Conservation (phyloP, 2,329 filamentous ascomycete genomes). For the Trichoderma brevicompactum region DNA sequence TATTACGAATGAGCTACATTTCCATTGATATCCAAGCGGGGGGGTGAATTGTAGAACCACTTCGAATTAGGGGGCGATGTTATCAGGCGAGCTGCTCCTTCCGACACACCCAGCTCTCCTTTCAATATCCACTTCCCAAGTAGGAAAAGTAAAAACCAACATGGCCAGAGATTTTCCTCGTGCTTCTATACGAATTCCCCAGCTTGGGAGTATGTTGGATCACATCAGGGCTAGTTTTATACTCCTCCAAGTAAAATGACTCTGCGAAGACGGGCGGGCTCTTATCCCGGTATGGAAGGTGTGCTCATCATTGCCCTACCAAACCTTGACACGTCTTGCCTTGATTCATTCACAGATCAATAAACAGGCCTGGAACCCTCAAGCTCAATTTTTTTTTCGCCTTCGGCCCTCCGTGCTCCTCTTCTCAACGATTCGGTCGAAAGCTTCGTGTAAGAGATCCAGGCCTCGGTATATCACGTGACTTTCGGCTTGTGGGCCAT, state of each 20-base stretch:
- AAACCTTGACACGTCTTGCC: neutral
- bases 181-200: too few relatives aligned
- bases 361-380: conserved; percentile 5
- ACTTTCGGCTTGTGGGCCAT: neutral
- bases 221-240: neutral
- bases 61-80: too few relatives aligned
- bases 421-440: neutral
- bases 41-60: too few relatives aligned
- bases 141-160: too few relatives aligned
- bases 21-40: too few relatives aligned
- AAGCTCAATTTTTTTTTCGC: neutral
- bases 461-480: conserved; percentile 16
- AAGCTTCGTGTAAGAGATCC: too few relatives aligned
- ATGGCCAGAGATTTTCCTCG: too few relatives aligned
- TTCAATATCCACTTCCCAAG: too few relatives aligned
- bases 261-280: neutral
- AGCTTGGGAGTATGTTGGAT: neutral
- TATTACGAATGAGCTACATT: too few relatives aligned
- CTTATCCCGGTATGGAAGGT: neutral
- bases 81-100: too few relatives aligned
- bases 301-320: neutral
- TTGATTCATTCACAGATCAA: neutral
- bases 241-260: neutral
- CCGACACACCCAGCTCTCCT: too few relatives aligned
- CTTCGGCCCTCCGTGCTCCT: neutral